Conservation (phyloP, 2,329 filamentous ascomycete genomes). For the Leptographium lundbergii region DNA sequence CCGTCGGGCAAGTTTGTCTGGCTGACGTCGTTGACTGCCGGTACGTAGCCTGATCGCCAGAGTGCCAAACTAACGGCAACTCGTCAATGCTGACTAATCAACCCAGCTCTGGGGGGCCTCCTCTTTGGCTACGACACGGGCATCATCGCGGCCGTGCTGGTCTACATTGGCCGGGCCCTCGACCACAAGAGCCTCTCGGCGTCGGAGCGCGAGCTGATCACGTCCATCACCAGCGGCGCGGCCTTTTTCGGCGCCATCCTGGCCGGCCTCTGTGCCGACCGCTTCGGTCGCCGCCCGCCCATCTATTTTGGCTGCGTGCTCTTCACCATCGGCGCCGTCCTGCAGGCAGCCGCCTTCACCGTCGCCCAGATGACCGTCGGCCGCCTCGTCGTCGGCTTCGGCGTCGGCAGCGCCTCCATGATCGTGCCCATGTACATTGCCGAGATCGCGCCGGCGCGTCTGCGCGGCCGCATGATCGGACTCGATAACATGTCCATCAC, state of each 20-base stretch:
- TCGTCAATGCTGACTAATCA: background rate
- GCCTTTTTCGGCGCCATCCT: constrained; percentile 51
- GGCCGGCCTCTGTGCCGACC: constrained; percentile 48
- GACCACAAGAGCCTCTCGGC: constrained; percentile 42
- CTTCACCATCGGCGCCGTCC: constrained; percentile 46
- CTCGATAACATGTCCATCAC: constrained; percentile 74
- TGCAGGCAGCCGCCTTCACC: constrained; percentile 45
- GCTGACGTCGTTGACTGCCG: background rate
- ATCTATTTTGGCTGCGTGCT: constrained; percentile 14
- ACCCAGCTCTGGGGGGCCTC: constrained; percentile 32
- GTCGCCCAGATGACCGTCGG: constrained; percentile 56
- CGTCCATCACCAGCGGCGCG: constrained; percentile 52
- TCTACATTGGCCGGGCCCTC: constrained; percentile 48
- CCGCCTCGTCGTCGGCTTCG: constrained; percentile 54
- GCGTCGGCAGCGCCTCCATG: constrained; percentile 59
- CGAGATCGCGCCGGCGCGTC: constrained; percentile 64
- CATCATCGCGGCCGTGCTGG: constrained; percentile 53
- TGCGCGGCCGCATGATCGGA: constrained; percentile 68
- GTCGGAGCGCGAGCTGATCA: constrained; percentile 56
- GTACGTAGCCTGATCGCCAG: background rate
- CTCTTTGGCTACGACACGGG: constrained; percentile 58
- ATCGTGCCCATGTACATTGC: constrained; percentile 77
- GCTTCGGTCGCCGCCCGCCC: constrained; percentile 14
- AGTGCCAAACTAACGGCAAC: too few relatives aligned
- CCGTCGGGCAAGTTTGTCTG: background rate